Conservation (phyloP, 495 filamentous ascomycete species). For the Amphirosellinia nigrospora region DNA sequence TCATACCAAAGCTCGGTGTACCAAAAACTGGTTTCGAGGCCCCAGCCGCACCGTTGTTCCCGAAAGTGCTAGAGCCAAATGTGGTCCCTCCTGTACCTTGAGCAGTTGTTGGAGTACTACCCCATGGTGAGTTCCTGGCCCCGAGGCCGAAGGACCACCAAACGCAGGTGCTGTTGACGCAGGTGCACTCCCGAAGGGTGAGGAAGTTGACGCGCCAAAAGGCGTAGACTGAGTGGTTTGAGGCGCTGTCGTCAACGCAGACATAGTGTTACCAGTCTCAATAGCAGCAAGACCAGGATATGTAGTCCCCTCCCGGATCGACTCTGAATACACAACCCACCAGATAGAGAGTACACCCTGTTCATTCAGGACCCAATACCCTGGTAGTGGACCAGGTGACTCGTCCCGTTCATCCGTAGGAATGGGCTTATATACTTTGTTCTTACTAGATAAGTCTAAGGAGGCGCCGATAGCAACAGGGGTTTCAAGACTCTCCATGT, state of each 20-base stretch:
- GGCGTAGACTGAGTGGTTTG: constrained; percentile 40
- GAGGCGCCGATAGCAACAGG: constrained; percentile 82
- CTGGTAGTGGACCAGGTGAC: constrained; percentile 83
- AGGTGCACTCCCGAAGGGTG: constrained; percentile 42
- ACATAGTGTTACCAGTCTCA: constrained; percentile 35
- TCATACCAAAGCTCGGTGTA: constrained; percentile 44
- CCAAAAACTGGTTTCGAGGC: constrained; percentile 48
- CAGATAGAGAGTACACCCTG: constrained; percentile 84
- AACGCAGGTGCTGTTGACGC: constrained; percentile 38
- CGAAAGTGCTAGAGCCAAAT: constrained; percentile 50
- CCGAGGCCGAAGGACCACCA: constrained; percentile 48
- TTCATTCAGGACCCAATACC: constrained; percentile 83
- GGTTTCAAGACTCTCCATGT: constrained; percentile 64
- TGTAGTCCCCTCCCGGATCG: constrained; percentile 71
- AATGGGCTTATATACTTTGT: constrained; percentile 79
- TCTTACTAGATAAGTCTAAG: constrained; percentile 81
- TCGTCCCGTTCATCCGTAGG: constrained; percentile 72
- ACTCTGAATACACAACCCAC: constrained; percentile 91
- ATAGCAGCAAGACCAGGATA: constrained; percentile 71
- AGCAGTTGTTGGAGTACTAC: constrained; percentile 29
- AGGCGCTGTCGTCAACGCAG: constrained; percentile 34
- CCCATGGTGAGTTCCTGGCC: constrained; percentile 52
- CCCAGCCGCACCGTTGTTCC: constrained; percentile 55
- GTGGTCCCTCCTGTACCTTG: constrained; percentile 39
- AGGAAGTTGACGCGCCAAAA: constrained; percentile 31